Evolutionary conservation across 129 eudicot genomes (phyloP).

Genomic region (Lonicera japonica): DNA sequence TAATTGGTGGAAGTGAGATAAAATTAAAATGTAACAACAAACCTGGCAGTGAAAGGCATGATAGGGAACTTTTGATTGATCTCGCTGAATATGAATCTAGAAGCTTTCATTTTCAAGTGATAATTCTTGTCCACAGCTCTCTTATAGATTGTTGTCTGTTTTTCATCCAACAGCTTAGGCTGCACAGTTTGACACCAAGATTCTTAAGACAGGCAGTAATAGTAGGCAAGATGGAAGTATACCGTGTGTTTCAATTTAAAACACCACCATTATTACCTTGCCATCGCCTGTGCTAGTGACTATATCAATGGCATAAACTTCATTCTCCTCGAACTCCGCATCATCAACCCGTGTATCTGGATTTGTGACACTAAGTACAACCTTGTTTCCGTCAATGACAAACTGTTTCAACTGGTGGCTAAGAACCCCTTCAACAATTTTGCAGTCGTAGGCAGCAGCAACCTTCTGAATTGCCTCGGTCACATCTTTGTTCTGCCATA

Average conservation of each 20-base stretch:
- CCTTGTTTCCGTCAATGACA: slow-evolving; percentile 96
- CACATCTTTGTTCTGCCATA: slow-evolving; percentile 69
- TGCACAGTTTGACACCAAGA: slow-evolving; percentile 26
- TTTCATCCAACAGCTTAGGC: slow-evolving; percentile 91
- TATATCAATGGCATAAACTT: slow-evolving; percentile 80
- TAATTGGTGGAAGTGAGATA: background rate
- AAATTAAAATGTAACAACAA: background rate
- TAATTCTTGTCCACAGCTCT: slow-evolving; percentile 90
- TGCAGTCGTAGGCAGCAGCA: slow-evolving; percentile 87
- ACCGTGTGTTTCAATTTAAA: too few species aligned
- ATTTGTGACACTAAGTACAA: slow-evolving; percentile 59
- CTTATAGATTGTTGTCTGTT: slow-evolving; percentile 85
- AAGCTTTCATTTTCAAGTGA: slow-evolving; percentile 91
- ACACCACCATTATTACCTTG: slow-evolving; percentile 35
- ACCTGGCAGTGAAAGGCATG: slow-evolving; percentile 96
- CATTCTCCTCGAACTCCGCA: slow-evolving; percentile 91
- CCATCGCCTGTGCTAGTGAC: slow-evolving; percentile 97
- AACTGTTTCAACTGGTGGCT: slow-evolving; percentile 91
- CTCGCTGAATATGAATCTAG: slow-evolving; percentile 84
- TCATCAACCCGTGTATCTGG: slow-evolving; percentile 95
- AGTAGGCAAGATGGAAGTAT: background rate
- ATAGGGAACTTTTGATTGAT: slow-evolving; percentile 83
- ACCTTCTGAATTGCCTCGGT: slow-evolving; percentile 89
- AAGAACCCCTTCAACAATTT: slow-evolving; percentile 90
- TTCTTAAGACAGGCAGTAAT: background rate